Base-by-base conservation (phyloP, 2,329 filamentous ascomycete species). In the Colletotrichum camelliae region DNA sequence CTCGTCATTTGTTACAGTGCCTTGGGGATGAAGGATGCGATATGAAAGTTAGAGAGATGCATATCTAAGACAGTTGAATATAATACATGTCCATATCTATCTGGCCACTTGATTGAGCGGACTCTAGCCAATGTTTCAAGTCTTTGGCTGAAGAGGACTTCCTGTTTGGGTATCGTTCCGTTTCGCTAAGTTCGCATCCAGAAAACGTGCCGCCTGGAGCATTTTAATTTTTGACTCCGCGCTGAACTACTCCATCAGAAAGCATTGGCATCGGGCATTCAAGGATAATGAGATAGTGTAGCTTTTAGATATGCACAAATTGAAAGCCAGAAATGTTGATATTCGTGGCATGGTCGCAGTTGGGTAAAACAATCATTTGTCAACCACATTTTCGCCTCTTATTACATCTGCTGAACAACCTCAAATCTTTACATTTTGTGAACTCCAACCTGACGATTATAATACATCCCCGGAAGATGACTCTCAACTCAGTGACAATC, bases 101-200 rank as follows among this genome's bases (percentile, higher is more conserved):
- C 16, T 29, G 3, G 24, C 13, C 21, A 29, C 18, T 21, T 15
- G 27, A 58, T 16, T 58, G 24, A 58, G 55, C 55, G 29, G 55
- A 12, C 0, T 29, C 0, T 10, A 24, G 13, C 1, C 7, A 18
- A 58, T 12, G 6, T 29, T 10, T 27, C 7, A 18, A 18, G 1
- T 2, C 55, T 58, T 29, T 58, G 5, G 24, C 24, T 58, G 29
- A 29, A 58, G n/a, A 48, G 43, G n/a, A 18, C 10, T 7, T 48
- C n/a, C 43, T 48, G n/a, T 48, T 48, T 10, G 10, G 9, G 18
- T 48, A 48, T 48, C 4, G 10, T 21, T 7, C 1, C 43, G 43
- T 48, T 29, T 29, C 55, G 27, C 55, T 13, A 58, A 18, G 10
- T 21, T 48, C n/a, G 43, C 4, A 4, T 21, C 9, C 29, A 7